Evolutionary conservation across 805 yeast genomes (phyloP), one percentile per base, ranked within the genome.

Genomic region (Komagataella ulmi): DNA sequence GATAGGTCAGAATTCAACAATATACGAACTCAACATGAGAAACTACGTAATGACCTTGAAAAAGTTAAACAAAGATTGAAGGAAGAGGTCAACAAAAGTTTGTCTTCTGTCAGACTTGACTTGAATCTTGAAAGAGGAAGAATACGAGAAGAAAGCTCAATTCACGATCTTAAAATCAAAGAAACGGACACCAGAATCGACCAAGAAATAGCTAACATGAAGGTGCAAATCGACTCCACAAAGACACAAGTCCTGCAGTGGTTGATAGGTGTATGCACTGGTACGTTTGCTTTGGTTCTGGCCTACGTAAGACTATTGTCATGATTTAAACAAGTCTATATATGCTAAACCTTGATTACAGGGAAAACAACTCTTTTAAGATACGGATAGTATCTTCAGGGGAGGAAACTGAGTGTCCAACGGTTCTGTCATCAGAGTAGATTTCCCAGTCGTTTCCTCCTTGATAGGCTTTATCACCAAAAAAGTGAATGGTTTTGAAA

Each of bases 391-490:
- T 93, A 71, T 93, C 99, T 48, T 71, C 85, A 60, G 99, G 99
- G 61, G 77, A 72, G 61, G 78, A 76, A 59, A 93, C 98, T 55
- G 97, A 81, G 66, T 93, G 98, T 62, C 99, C 99, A 57, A 87
- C 83, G 57, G 97, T 90, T 81, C 99, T 88, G 52, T 74, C 69
- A 69, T 93, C 99, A 62, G 67, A 75, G 77, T 85, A 93, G 70
- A 93, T 93, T 79, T 93, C 99, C 73, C 84, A 93, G 75, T 93
- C 99, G 73, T 93, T 93, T 74, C 99, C 99, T 66, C 99, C 99
- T 73, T 81, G 70, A 77, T 85, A 85, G 58, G 96, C 79, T 79
- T 93, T 93, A 79, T 93, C 99, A 73, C 99, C 99, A 66, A 93
- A 93, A 82, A 93, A 93, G 76, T 93, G 98, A 63, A 93, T 88